Evolutionary conservation across 257 asterid genomes (phyloP).

Genomic region (Solanum rostratum): DNA sequence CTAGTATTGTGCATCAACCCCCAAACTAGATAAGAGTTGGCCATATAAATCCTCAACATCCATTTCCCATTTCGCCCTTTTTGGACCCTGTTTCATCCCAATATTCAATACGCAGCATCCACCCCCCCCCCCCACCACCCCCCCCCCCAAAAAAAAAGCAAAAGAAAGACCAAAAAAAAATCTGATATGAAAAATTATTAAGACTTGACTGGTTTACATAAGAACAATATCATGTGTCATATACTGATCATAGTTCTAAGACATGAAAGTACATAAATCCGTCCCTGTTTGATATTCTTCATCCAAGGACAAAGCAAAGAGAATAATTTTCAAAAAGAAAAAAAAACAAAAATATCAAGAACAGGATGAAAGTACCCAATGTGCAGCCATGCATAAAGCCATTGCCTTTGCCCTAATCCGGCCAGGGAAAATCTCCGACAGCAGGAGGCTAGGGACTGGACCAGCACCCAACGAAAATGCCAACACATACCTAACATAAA

Average conservation of each 20-base stretch:
- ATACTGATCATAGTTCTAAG: not conserved
- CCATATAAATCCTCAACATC: not conserved
- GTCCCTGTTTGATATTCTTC: not conserved
- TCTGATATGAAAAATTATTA: not conserved
- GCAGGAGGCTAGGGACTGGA: slow-evolving; percentile 80
- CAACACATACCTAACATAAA: slow-evolving; percentile 49
- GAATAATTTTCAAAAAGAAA: not conserved
- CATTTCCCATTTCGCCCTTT: not conserved
- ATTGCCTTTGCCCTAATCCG: slow-evolving; percentile 88
- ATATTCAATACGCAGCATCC: too few relatives aligned
- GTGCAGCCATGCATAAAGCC: slow-evolving; percentile 91
- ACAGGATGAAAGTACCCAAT: slow-evolving; percentile 55
- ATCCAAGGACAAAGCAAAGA: not conserved
- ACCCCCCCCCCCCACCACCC: too few relatives aligned
- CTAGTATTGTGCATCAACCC: not conserved
- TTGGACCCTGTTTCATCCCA: not conserved
- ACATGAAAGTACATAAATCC: not conserved
- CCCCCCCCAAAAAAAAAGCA: not conserved
- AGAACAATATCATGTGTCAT: not conserved
- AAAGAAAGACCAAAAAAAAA: not conserved
- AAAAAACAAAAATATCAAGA: not conserved
- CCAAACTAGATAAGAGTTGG: not conserved
- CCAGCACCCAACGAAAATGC: slow-evolving; percentile 87
- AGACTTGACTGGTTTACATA: not conserved
- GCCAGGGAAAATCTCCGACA: slow-evolving; percentile 82